Percentiles rank a stretch among this genome's conserved stretches.
Conservation (phyloP, 805 yeast species). For the Pichia sporocuriosa region DNA sequence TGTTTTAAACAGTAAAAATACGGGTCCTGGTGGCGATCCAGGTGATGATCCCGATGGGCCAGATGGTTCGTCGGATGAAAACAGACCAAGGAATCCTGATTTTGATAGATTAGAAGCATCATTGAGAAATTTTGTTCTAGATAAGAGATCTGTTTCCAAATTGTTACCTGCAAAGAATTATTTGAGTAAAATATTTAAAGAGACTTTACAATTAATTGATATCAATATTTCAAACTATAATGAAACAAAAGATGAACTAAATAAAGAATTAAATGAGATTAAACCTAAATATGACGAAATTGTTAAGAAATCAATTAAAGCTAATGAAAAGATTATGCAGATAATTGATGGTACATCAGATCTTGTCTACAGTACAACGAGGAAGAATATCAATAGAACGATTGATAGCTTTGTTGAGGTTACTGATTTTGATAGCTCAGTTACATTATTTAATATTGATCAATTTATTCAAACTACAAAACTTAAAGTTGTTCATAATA, state of each 20-base stretch:
- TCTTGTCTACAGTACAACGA: slow-evolving; percentile 55
- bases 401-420: slow-evolving; percentile 31
- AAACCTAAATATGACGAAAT: slow-evolving; percentile 58
- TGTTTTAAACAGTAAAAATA: slow-evolving; percentile 30
- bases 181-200: slow-evolving; percentile 59
- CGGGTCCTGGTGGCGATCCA: slow-evolving; percentile 20
- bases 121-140: slow-evolving; percentile 76
- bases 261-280: slow-evolving; percentile 46
- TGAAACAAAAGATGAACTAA: slow-evolving; percentile 41
- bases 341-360: slow-evolving; percentile 56
- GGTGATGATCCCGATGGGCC: slow-evolving; percentile 17
- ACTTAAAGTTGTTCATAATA: slow-evolving; percentile 53
- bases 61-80: no score
- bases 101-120: slow-evolving; percentile 83
- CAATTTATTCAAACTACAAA: slow-evolving; percentile 69
- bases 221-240: slow-evolving; percentile 53
- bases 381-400: slow-evolving; percentile 46
- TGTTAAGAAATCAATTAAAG: slow-evolving; percentile 43
- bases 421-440: slow-evolving; percentile 54
- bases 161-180: slow-evolving; percentile 91
- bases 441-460: slow-evolving; percentile 35
- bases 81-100: slow-evolving; percentile 39
- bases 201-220: slow-evolving; percentile 52
- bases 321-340: slow-evolving; percentile 53
- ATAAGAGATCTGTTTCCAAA: slow-evolving; percentile 83